Evolutionary conservation across 257 asterid genomes (phyloP).

Genomic region (Prunella vulgaris): DNA sequence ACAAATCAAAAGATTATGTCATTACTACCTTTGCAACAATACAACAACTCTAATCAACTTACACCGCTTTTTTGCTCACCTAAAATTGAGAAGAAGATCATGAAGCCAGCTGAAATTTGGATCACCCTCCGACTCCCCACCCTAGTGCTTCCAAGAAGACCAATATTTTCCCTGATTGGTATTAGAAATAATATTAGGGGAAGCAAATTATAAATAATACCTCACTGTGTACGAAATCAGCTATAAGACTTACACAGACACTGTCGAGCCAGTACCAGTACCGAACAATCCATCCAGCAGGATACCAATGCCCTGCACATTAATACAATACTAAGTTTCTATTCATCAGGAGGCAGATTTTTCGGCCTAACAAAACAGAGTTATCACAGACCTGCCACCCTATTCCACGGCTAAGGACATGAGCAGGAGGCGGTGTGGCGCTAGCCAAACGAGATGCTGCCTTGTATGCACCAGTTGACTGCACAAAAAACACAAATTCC

Average conservation of each 20-base stretch:
- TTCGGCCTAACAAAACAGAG: background rate
- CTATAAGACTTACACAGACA: conserved; percentile 64
- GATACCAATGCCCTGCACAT: conserved; percentile 77
- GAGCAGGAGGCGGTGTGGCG: conserved; percentile 98
- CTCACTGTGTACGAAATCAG: background rate
- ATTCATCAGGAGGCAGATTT: background rate
- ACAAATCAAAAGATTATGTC: background rate
- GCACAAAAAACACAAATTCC: conserved; percentile 17
- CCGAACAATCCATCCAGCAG: conserved; percentile 84
- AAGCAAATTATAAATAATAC: background rate
- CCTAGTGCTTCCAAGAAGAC: conserved; percentile 98
- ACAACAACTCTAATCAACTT: background rate
- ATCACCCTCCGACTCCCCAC: conserved; percentile 92
- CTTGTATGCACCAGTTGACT: conserved; percentile 98
- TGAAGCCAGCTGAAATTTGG: conserved; percentile 94
- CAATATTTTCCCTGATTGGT: conserved; percentile 70
- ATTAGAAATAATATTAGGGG: background rate
- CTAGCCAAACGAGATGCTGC: conserved; percentile 97
- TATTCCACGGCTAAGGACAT: conserved; percentile 96
- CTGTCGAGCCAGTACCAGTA: conserved; percentile 81
- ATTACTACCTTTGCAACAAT: background rate
- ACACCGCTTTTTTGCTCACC: conserved; percentile 33
- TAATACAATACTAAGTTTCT: background rate
- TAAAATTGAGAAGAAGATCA: conserved; percentile 85
- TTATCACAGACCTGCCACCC: conserved; percentile 84